Conservation (phyloP, 768 basidiomycete genomes). For the Lentinus brumalis region DNA sequence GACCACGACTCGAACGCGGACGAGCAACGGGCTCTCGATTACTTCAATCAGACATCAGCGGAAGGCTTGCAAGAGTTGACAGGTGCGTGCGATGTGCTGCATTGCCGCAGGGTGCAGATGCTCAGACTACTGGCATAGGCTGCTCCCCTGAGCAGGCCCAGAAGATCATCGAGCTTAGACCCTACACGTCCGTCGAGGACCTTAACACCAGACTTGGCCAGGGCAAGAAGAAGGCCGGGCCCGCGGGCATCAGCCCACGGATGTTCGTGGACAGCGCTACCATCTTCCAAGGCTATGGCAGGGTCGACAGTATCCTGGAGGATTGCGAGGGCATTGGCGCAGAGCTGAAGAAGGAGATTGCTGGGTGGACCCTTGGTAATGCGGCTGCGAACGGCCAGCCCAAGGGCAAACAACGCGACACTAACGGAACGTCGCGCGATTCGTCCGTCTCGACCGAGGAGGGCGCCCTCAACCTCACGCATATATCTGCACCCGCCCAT, state of each 20-base stretch:
- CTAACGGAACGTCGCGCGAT: slow-evolving; percentile 35
- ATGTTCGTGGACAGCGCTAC: slow-evolving; percentile 89
- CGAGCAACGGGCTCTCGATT: slow-evolving; percentile 58
- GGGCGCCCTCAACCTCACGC: slow-evolving; percentile 61
- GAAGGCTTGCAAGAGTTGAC: slow-evolving; percentile 76
- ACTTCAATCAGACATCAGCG: slow-evolving; percentile 63
- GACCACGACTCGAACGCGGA: slow-evolving; percentile 36
- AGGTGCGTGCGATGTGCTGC: slow-evolving; percentile 44
- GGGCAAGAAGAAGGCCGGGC: slow-evolving; percentile 85
- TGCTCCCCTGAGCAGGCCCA: slow-evolving; percentile 82
- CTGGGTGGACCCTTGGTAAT: slow-evolving; percentile 61
- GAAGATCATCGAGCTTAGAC: slow-evolving; percentile 75
- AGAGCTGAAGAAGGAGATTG: slow-evolving; percentile 70
- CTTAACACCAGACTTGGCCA: slow-evolving; percentile 75
- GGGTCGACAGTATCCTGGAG: slow-evolving; percentile 86
- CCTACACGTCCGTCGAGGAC: slow-evolving; percentile 77
- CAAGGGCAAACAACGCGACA: slow-evolving; percentile 36
- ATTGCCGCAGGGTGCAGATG: not conserved
- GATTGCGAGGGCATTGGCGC: slow-evolving; percentile 87
- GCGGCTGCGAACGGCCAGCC: not conserved
- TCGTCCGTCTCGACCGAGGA: slow-evolving; percentile 44
- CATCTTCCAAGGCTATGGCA: slow-evolving; percentile 82
- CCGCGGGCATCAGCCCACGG: slow-evolving; percentile 81
- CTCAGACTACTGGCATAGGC: slow-evolving; percentile 42
- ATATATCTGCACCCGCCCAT: slow-evolving; percentile 43